Conservation (phyloP, 192 early-diverging fungal genomes). For the Blastocladiella britannica region DNA sequence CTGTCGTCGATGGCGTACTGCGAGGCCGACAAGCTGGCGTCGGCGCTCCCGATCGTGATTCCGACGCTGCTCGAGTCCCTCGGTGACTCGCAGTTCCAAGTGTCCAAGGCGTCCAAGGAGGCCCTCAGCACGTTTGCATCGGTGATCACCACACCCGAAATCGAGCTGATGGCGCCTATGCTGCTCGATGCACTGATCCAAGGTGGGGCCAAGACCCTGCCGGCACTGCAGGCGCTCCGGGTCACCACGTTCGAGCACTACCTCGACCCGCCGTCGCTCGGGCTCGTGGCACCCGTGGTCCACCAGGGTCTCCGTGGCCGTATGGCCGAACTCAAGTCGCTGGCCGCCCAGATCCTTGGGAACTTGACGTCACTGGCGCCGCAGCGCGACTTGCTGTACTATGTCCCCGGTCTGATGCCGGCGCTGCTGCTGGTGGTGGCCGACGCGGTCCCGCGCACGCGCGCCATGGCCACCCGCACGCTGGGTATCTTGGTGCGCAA, state of each 20-base stretch:
- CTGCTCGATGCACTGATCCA: constrained; percentile 62
- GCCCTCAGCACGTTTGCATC: constrained; percentile 75
- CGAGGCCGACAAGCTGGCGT: constrained; percentile 82
- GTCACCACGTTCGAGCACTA: constrained; percentile 97
- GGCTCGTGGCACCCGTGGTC: constrained; percentile 83
- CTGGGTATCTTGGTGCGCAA: constrained; percentile 78
- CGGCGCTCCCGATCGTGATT: constrained; percentile 74
- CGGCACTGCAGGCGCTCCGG: constrained; percentile 58
- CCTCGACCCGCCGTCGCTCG: constrained; percentile 88
- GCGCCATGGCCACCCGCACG: constrained; percentile 80
- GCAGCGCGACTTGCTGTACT: constrained; percentile 76
- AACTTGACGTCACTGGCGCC: constrained; percentile 93
- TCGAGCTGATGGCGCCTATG: constrained; percentile 71
- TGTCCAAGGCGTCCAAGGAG: constrained; percentile 62
- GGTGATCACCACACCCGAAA: constrained; percentile 96
- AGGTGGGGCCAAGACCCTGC: constrained; percentile 37
- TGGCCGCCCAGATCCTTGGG: constrained; percentile 92
- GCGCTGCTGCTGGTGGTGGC: constrained; percentile 71
- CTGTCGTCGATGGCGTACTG: constrained; percentile 86
- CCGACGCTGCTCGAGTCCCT: constrained; percentile 80
- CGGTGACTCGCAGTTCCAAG: constrained; percentile 79
- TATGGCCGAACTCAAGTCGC: constrained; percentile 75
- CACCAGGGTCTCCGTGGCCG: constrained; percentile 79
- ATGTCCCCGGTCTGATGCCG: constrained; percentile 62
- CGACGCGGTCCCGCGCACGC: constrained; percentile 90